Conservation (phyloP, 148 eudicot species). For the Pharnaceum exiguum region DNA sequence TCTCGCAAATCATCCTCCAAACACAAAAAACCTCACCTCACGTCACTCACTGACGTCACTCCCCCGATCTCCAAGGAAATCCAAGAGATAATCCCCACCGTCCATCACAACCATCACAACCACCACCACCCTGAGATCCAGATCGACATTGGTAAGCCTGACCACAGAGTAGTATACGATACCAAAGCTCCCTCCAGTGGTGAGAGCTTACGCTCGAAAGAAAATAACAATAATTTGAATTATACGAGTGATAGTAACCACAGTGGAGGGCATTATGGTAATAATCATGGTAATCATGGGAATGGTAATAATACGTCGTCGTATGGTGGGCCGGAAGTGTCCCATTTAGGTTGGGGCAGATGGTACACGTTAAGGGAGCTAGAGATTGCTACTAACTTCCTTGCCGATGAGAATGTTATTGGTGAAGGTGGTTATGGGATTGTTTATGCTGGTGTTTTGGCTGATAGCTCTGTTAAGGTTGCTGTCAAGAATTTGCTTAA, state of each 20-base stretch:
- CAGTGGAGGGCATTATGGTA: background rate
- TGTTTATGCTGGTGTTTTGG: constrained; percentile 75
- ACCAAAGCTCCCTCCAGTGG: constrained; percentile 79
- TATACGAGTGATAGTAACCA: background rate
- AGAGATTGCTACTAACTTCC: constrained; percentile 69
- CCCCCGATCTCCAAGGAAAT: constrained; percentile 66
- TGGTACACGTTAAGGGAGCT: constrained; percentile 91
- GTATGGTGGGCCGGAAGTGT: constrained; percentile 71
- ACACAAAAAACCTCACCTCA: constrained; percentile 11
- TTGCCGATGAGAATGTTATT: constrained; percentile 79
- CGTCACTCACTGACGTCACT: constrained; percentile 21
- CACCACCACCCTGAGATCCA: constrained; percentile 64
- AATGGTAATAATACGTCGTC: constrained; percentile 26
- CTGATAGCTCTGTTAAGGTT: constrained; percentile 64
- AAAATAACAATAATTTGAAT: constrained; percentile 8
- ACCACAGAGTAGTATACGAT: constrained; percentile 83
- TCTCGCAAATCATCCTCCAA: constrained; percentile 35
- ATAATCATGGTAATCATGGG: background rate
- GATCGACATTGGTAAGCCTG: constrained; percentile 85
- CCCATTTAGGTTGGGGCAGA: constrained; percentile 85
- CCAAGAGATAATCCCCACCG: constrained; percentile 49
- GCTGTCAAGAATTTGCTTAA: constrained; percentile 88
- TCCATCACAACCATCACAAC: constrained; percentile 5
- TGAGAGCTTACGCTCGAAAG: constrained; percentile 61
- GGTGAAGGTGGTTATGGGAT: constrained; percentile 98